Base-by-base conservation (phyloP, 1,284 basidiomycete species). In the Malassezia furfur region DNA sequence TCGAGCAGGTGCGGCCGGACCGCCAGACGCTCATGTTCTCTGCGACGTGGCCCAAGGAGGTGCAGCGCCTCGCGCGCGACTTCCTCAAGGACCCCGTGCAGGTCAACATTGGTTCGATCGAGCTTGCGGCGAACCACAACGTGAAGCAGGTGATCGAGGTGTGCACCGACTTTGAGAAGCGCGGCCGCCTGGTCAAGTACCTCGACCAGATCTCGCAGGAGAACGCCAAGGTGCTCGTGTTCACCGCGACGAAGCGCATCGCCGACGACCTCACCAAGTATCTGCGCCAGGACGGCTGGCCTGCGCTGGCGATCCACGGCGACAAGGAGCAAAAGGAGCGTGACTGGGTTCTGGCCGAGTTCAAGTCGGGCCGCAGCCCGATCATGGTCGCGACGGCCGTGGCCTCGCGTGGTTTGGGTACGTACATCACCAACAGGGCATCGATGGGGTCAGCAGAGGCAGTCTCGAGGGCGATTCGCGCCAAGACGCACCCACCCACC, bases 41-140 rank as follows among this genome's bases (percentile, higher is more conserved):
- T 54, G 93, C 93, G 22, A 99, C 94, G 21, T 99, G 93, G 93
- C 93, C 93, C 32, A 96, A 96, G 79, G 93, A 99, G 71, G 94
- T 99, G 4, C 93, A 99, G 79, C 88, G 91, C 69, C 83, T 99
- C 61, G 93, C 93, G 37, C 64, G 88, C 84, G 94, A 96, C 77
- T 99, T 96, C 81, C 79, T 96, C 70, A 82, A 84, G 68, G 89
- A 98, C 78, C 89, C 87, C 78, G 93, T 96, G 65, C 94, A 98
- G 80, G 88, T 93, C 76, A 98, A 96, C 81, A 93, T 99, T 62
- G 93, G 94, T 53, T 96, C 93, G 12, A 89, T 91, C 84, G 94
- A 98, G 69, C 82, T 98, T 53, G 91, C 91, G 14, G 94, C 93
- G 66, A 98, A 98, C 78, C 89, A 94, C 81, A 96, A 93, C 76